Evolutionary conservation across 2,329 filamentous ascomycete genomes (phyloP), one percentile per base, ranked within the genome.

Genomic region (Clarireedia homoeocarpa): DNA sequence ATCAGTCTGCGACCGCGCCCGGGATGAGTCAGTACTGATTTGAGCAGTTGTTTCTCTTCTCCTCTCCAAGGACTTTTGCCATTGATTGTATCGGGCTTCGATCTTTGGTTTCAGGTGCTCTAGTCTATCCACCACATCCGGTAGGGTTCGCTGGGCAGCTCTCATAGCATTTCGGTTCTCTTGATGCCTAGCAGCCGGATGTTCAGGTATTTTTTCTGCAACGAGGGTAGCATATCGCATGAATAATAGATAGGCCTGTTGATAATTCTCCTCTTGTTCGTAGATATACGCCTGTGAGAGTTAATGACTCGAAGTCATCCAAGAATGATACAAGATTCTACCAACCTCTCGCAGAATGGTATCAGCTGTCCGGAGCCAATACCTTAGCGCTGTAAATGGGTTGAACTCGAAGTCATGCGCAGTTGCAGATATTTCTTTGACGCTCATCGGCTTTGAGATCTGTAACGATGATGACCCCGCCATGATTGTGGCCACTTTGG

Each of bases 191-290:
- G 82, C 82, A 55, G 94, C 83, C 1, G 92, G 91, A 65, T 97
- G 94, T 1, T 75, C 79, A 0, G 82, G 78, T 7, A 99, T 77
- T 53, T 86, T 80, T 6, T 89, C 81, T 27, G 96, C 75, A 24
- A 96, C 82, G n/a, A 99, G 83, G 53, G 86, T 80, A 9, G 90
- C 90, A 72, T 95, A 91, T 63, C 94, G 85, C 69, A 94, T 89
- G n/a, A 95, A 81, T 58, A 97, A 83, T 54, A 96, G 80, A 71
- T 95, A 99, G 4, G 92, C 89, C 67, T 94, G 87, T 65, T 91
- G 83, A 61, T 90, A 83, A 71, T 96, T 91, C 66, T 86, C 86
- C 71, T 97, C 92, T 44, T 81, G 80, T 66, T 94, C 80, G 69
- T 96, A 96, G 64, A 92, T 89, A 51, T 83, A 79, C 20, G 90